Evolutionary conservation across 2,329 filamentous ascomycete genomes (phyloP).

Genomic region (Balansia obtecta): DNA sequence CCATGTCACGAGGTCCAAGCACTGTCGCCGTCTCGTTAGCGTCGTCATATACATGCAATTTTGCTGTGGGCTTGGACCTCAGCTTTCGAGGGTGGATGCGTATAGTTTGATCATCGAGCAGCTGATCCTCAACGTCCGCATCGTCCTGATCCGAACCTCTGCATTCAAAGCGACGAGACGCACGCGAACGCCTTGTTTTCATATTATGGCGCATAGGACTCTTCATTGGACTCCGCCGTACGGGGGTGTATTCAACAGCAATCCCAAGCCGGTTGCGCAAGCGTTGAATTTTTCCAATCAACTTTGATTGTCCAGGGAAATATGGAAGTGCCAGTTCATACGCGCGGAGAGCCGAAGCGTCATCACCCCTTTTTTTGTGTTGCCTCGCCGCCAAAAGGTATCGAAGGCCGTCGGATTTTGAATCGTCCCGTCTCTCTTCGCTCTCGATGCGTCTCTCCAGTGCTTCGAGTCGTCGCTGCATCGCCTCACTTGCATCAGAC

Average conservation of each 20-base stretch:
- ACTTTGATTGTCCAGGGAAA: slow-evolving; percentile 76
- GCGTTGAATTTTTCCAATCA: slow-evolving; percentile 56
- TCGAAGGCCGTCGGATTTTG: slow-evolving; percentile 68
- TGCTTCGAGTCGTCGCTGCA: slow-evolving; percentile 70
- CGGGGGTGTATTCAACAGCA: slow-evolving; percentile 4
- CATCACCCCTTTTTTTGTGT: slow-evolving; percentile 73
- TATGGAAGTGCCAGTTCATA: slow-evolving; percentile 75
- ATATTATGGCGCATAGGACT: slow-evolving; percentile 4
- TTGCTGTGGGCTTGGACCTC: slow-evolving; percentile 3
- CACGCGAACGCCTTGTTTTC: neutral
- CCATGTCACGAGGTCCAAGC: neutral
- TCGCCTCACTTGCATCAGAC: slow-evolving; percentile 56
- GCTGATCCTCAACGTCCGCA: slow-evolving; percentile 18
- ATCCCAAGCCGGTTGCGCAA: slow-evolving; percentile 39
- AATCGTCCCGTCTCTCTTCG: slow-evolving; percentile 51
- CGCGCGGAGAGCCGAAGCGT: slow-evolving; percentile 66
- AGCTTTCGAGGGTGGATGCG: slow-evolving; percentile 11
- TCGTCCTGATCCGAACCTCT: slow-evolving; percentile 8
- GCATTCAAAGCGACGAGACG: neutral
- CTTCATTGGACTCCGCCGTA: slow-evolving; percentile 1
- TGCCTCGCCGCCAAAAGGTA: slow-evolving; percentile 86
- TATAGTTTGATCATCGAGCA: slow-evolving; percentile 5
- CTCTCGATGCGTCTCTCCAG: slow-evolving; percentile 74
- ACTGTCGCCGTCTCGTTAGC: slow-evolving; percentile 2
- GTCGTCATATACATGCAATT: slow-evolving; percentile 21